A percentile compares a stretch with the other conserved stretches of the same genome.
phyloP scores from a whole-genome alignment of 2,329 filamentous ascomycete species.

The Tympanopsis confertula region DNA sequence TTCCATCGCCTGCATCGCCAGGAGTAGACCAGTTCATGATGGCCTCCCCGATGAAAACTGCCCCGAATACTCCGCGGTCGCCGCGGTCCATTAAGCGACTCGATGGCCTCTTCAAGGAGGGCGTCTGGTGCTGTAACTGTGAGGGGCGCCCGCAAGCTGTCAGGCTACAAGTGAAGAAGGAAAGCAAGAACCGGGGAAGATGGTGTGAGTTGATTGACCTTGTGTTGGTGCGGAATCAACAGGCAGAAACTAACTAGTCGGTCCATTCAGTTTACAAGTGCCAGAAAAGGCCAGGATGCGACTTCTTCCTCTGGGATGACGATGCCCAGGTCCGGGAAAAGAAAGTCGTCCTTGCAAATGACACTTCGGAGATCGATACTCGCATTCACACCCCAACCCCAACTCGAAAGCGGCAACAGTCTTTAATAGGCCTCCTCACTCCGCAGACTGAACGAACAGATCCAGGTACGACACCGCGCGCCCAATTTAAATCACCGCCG shows the following conservation, averaged over 20 bases:
- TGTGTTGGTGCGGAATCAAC: background rate
- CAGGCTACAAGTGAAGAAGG: slow-evolving; percentile 44
- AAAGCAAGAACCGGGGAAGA: slow-evolving; percentile 39
- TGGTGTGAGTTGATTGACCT: slow-evolving; percentile 27
- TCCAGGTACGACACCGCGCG: too few species aligned
- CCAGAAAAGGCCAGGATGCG: slow-evolving; percentile 33
- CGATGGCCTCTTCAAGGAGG: slow-evolving; percentile 25
- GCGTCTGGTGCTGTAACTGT: slow-evolving; percentile 43
- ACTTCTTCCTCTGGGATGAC: slow-evolving; percentile 50
- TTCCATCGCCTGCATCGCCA: too few species aligned
- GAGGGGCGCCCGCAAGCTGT: slow-evolving; percentile 36
- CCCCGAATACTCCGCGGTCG: too few species aligned
- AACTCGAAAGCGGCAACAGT: too few species aligned
- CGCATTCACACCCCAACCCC: slow-evolving; percentile 13
- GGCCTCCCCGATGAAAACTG: too few species aligned
- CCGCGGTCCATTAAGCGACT: too few species aligned
- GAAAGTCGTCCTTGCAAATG: slow-evolving; percentile 32
- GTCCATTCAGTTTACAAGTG: slow-evolving; percentile 38
- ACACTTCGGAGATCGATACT: slow-evolving; percentile 26
- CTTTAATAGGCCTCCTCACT: background rate
- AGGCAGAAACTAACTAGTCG: background rate
- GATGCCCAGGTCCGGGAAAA: slow-evolving; percentile 42
- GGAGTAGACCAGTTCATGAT: too few species aligned
- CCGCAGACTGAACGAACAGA: background rate
- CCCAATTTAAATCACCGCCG: too few species aligned